Evolutionary conservation across 768 basidiomycete genomes (phyloP).

Genomic region (Ramaria sp.): DNA sequence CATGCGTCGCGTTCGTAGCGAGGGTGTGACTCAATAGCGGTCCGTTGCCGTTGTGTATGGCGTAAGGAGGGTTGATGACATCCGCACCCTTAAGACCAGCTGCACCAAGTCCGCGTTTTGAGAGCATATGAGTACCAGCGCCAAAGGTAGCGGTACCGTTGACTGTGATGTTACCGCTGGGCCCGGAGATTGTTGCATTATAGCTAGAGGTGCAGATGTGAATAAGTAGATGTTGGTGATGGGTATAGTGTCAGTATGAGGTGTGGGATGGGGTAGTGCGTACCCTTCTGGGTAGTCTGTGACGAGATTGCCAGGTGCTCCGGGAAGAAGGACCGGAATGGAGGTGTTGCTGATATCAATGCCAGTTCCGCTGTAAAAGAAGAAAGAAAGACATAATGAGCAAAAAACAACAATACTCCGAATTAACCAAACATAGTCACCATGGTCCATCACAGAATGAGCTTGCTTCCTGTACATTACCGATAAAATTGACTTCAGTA

Average conservation of each 20-base stretch:
- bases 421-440: constrained; percentile 20
- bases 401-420: neutral
- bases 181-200: constrained; percentile 46
- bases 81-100: constrained; percentile 39
- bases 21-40: constrained; percentile 43
- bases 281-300: constrained; percentile 64
- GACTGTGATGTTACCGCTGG: constrained; percentile 66
- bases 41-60: constrained; percentile 59
- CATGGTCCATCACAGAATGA: constrained; percentile 56
- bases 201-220: constrained; percentile 32
- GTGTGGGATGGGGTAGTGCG: constrained; percentile 5
- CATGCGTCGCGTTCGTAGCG: constrained; percentile 64
- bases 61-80: constrained; percentile 51
- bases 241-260: neutral
- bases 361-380: constrained; percentile 39
- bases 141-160: constrained; percentile 50
- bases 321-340: constrained; percentile 45
- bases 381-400: too few relatives aligned
- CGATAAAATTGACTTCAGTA: neutral
- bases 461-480: constrained; percentile 30
- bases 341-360: constrained; percentile 44
- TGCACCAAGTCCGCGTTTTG: constrained; percentile 34
- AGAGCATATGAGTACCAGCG: constrained; percentile 19
- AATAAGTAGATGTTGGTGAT: neutral
- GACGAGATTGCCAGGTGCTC: constrained; percentile 40